Evolutionary conservation across 2,329 filamentous ascomycete genomes (phyloP).

Genomic region (Cladosporium sphaerospermum): DNA sequence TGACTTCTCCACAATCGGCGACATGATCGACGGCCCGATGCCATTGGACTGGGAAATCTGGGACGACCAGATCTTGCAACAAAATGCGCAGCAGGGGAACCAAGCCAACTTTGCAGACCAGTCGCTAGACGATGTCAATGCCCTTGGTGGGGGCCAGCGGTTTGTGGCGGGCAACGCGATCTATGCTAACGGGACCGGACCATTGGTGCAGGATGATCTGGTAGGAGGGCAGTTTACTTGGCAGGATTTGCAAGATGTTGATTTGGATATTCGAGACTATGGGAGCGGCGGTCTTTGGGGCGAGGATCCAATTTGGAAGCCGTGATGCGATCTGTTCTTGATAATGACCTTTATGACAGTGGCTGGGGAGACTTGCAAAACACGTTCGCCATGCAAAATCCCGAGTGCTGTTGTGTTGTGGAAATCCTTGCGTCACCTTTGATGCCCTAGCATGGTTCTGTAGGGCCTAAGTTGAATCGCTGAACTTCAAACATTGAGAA

Average conservation of each 20-base stretch:
- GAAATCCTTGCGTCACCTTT: no score
- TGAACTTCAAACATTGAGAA: no score
- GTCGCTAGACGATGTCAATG: background rate
- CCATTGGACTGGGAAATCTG: constrained; percentile 30
- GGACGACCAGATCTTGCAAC: constrained; percentile 17
- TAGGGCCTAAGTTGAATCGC: no score
- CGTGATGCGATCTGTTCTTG: background rate
- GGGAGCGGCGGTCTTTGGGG: constrained; percentile 6
- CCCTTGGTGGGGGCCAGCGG: background rate
- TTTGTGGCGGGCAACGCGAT: background rate
- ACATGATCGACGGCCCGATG: constrained; percentile 25
- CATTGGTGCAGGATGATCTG: background rate
- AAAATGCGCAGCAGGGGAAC: background rate
- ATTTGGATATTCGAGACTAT: constrained; percentile 15
- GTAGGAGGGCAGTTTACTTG: background rate
- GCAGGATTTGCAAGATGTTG: constrained; percentile 16
- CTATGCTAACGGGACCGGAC: background rate
- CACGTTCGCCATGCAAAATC: no score
- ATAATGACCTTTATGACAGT: no score
- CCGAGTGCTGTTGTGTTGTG: no score
- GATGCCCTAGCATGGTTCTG: no score
- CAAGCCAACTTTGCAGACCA: background rate
- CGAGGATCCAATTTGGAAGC: background rate
- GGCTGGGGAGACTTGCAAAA: no score
- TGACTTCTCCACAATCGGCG: constrained; percentile 25